phyloP scores from a whole-genome alignment of 2,329 filamentous ascomycete genomes.

The Aspergillus sp. region DNA sequence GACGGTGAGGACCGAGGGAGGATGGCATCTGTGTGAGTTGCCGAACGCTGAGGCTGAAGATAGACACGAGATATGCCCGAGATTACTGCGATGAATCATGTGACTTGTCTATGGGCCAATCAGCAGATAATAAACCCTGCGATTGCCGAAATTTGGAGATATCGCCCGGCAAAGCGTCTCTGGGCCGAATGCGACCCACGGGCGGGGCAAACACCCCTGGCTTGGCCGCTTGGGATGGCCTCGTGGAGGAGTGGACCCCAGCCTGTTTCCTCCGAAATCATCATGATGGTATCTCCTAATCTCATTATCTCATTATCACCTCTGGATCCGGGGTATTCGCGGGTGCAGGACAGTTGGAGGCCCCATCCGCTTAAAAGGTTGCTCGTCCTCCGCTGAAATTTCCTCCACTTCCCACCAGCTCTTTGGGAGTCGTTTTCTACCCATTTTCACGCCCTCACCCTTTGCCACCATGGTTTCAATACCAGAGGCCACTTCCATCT shows the following conservation, averaged over 20 bases:
- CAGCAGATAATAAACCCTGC: neutral
- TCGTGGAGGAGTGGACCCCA: neutral
- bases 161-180: neutral
- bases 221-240: neutral
- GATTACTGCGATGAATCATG: neutral
- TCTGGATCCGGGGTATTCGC: neutral
- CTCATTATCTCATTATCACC: constrained; percentile 1
- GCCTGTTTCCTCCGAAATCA: neutral
- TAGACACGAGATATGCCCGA: neutral
- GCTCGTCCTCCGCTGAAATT: neutral
- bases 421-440: neutral
- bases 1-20: neutral
- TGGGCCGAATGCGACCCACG: neutral
- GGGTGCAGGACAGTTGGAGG: neutral
- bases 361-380: neutral
- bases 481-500: neutral
- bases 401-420: neutral
- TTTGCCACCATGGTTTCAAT: constrained; percentile 4
- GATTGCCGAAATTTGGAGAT: neutral
- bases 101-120: neutral
- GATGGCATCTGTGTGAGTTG: neutral
- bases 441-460: neutral
- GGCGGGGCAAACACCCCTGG: neutral
- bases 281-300: neutral
- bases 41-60: neutral